Evolutionary conservation across 495 filamentous ascomycete species (phyloP), one percentile per base, ranked within the genome.

Genomic region (Penicillium canescens): DNA sequence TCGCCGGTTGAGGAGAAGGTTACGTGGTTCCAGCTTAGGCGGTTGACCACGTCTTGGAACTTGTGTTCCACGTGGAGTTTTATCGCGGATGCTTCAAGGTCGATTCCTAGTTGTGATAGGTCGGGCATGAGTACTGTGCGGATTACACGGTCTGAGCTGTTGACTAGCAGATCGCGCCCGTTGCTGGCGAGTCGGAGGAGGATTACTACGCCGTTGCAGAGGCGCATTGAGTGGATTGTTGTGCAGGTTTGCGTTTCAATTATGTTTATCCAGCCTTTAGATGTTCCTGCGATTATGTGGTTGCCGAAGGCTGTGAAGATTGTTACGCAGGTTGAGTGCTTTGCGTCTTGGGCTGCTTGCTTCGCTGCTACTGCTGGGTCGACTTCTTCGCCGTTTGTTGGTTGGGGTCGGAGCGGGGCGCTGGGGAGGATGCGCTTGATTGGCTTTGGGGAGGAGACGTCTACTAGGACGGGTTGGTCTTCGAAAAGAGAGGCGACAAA

Each of bases 31-130:
- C 94, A 99, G 28, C 87, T 86, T 10, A 97, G 78, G 24, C 88
- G 83, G 64, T 98, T 96, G 16, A 99, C 93, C 3, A 97, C 89
- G 68, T 99, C 94, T 71, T 97, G 92, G 63, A 97, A 98, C 67
- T 96, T 97, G 68, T 98, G 95, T 66, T 99, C 95, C 20, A 97
- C 86, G 33, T 92, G 89, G 18, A 99, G 78, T 52, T 89, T 85
- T 60, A 97, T 89, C 52, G 67, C 69, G 24, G 71, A 57, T 34
- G 67, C 61, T 42, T 78, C 69, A n/a, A 78, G 69, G 42, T 70
- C 74, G 41, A 73, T 72, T 12, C 72, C 73, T 20, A 78, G 65
- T 56, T 71, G 75, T 38, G 70, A 78, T 6, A 88, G 70, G 58
- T 88, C 82, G 2, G 87, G 86, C 60, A 90, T 78, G 50, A 90